Percentiles rank a stretch among this genome's conserved stretches.
phyloP scores from a whole-genome alignment of 306 rosid species.

The Cucurbita moschata region DNA sequence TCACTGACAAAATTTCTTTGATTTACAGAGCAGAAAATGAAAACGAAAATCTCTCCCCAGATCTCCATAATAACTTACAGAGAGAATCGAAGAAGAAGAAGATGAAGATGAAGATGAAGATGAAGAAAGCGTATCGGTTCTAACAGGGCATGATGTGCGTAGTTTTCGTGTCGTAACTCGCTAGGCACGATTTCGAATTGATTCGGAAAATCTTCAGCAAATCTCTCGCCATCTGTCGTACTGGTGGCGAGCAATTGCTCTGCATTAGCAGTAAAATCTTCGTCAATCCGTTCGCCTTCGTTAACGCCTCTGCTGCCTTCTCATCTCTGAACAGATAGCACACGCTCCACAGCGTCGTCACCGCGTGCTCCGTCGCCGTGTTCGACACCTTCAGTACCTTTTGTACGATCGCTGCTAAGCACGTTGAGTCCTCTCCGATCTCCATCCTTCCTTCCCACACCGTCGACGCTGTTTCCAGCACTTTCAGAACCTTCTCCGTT shows the following conservation, averaged over 20 bases:
- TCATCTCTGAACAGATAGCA: constrained; percentile 57
- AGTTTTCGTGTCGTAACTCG: constrained; percentile 66
- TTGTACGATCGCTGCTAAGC: constrained; percentile 46
- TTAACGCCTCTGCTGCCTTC: constrained; percentile 54
- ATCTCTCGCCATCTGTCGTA: constrained; percentile 69
- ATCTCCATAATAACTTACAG: not conserved
- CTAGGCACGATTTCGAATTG: constrained; percentile 45
- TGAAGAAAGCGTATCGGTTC: not conserved
- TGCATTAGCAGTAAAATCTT: constrained; percentile 82
- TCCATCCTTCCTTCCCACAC: constrained; percentile 53
- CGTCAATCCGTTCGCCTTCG: constrained; percentile 61
- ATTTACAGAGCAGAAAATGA: constrained; percentile 25
- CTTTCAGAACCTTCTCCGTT: constrained; percentile 47
- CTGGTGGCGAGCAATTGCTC: constrained; percentile 60
- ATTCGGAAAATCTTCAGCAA: constrained; percentile 71
- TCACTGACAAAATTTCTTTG: constrained; percentile 50
- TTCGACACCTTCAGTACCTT: constrained; percentile 56
- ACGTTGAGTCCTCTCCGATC: constrained; percentile 43
- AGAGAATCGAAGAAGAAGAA: not conserved
- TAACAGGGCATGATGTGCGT: constrained; percentile 92
- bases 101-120: not conserved
- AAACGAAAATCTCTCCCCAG: not conserved
- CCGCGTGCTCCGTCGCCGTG: constrained; percentile 71
- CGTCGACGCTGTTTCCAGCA: constrained; percentile 63
- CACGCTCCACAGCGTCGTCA: constrained; percentile 75